These are phyloP conservation scores for Angomonas ambiguus DNA, from an alignment of 208 protist species.

Conservation along the genomic window DNA sequence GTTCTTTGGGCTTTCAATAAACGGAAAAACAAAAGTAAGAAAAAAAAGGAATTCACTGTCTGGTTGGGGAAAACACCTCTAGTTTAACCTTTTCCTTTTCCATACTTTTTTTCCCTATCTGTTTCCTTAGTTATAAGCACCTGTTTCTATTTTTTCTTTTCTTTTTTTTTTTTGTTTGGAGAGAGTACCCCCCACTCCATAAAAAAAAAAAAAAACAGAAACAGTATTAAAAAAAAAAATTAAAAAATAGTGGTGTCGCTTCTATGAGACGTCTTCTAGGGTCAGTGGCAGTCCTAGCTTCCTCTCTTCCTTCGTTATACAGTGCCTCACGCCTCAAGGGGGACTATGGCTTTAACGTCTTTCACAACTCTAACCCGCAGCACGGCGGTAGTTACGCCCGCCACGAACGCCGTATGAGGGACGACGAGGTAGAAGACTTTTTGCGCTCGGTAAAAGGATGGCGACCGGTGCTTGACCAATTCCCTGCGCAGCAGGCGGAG, in stretches of 20 bases:
- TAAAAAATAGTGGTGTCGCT: not conserved
- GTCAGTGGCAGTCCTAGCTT: too few species aligned
- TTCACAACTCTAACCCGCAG: conserved; percentile 86
- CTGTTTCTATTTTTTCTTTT: not conserved
- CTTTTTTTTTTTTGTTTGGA: conserved; percentile 2
- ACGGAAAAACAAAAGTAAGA: too few species aligned
- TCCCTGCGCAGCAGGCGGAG: not conserved
- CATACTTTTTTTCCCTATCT: not conserved
- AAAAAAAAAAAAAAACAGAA: conserved; percentile 2
- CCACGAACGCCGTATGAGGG: conserved; percentile 77
- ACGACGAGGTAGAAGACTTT: conserved; percentile 88
- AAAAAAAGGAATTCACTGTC: too few species aligned
- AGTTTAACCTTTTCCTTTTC: too few species aligned
- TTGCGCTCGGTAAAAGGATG: conserved; percentile 75
- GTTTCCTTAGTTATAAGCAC: not conserved
- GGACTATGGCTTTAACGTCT: conserved; percentile 80
- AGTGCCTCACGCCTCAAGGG: conserved; percentile 31
- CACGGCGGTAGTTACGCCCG: conserved; percentile 77
- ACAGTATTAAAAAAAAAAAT: not conserved
- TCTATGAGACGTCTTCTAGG: not conserved
- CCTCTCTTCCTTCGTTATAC: too few species aligned
- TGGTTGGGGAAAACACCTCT: too few species aligned
- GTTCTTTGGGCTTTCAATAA: too few species aligned
- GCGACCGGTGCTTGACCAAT: conserved; percentile 37
- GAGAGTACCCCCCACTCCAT: not conserved